A percentile compares a stretch with the other conserved stretches of the same genome.
Conservation (phyloP, 352 stramenopile genomes). For the Phytophthora agathidicida region DNA sequence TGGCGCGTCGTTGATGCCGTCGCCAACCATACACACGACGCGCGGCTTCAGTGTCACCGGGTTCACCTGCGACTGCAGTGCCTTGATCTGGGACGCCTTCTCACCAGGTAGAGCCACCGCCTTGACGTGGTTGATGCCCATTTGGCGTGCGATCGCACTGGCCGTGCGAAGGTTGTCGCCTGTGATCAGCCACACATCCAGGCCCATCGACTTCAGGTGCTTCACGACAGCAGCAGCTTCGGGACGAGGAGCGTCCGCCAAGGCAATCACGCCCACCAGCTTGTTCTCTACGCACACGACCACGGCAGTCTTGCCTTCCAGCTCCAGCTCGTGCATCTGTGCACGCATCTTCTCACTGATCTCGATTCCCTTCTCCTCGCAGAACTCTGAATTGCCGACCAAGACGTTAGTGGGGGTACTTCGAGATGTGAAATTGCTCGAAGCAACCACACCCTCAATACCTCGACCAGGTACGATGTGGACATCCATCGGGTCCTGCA, state of each 20-base stretch:
- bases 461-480: constrained; percentile 80
- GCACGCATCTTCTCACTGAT: constrained; percentile 64
- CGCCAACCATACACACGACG: constrained; percentile 93
- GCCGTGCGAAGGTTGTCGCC: constrained; percentile 95
- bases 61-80: constrained; percentile 73
- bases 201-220: constrained; percentile 79
- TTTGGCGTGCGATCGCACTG: constrained; percentile 84
- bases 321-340: constrained; percentile 84
- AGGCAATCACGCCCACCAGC: constrained; percentile 73
- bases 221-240: constrained; percentile 78
- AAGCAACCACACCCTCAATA: constrained; percentile 68
- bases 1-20: constrained; percentile 96
- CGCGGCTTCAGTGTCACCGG: constrained; percentile 74
- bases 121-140: constrained; percentile 90
- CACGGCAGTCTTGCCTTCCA: constrained; percentile 88
- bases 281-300: constrained; percentile 76
- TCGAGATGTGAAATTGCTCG: constrained; percentile 21
- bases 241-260: constrained; percentile 76
- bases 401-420: constrained; percentile 49
- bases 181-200: constrained; percentile 89
- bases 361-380: constrained; percentile 79
- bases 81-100: constrained; percentile 94
- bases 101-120: constrained; percentile 92
- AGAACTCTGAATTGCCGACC: constrained; percentile 82
- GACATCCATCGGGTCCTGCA: constrained; percentile 78